These are phyloP conservation scores for Candida palmyrensis DNA, from an alignment of 805 yeast species.

Conservation along the genomic window DNA sequence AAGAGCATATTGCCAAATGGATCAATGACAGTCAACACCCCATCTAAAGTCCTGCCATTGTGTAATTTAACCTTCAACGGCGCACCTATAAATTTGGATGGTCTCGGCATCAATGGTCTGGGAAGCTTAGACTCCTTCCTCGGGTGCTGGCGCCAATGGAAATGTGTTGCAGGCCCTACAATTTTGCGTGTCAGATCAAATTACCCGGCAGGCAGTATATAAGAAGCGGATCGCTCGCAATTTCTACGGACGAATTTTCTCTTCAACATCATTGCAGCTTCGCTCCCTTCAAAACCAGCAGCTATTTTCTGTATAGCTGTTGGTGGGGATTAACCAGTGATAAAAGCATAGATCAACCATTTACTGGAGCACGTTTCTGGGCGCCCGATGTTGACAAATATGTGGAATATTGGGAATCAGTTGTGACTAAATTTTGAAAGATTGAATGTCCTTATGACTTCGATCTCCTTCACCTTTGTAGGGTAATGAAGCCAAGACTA, in stretches of 20 bases:
- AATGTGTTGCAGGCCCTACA: too few relatives aligned
- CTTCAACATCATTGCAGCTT: constrained; percentile 34
- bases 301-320: constrained; percentile 8
- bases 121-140: too few relatives aligned
- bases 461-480: too few relatives aligned
- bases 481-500: too few relatives aligned
- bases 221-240: too few relatives aligned
- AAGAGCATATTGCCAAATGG: constrained; percentile 39
- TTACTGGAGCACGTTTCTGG: constrained; percentile 41
- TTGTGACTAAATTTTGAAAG: constrained; percentile 37
- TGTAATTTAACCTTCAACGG: constrained; percentile 20
- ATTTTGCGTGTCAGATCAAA: too few relatives aligned
- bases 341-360: constrained; percentile 34
- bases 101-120: too few relatives aligned
- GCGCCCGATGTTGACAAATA: constrained; percentile 40
- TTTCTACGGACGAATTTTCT: too few relatives aligned
- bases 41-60: constrained; percentile 31
- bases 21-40: constrained; percentile 35
- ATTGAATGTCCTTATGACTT: too few relatives aligned
- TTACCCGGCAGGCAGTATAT: too few relatives aligned
- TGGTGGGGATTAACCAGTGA: constrained; percentile 26
- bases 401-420: constrained; percentile 42
- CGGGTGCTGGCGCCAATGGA: too few relatives aligned
- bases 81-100: constrained; percentile 27
- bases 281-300: constrained; percentile 22